Evolutionary conservation across 768 basidiomycete species (phyloP), one percentile per base, ranked within the genome.

Genomic region (Cubamyces lactineus): DNA sequence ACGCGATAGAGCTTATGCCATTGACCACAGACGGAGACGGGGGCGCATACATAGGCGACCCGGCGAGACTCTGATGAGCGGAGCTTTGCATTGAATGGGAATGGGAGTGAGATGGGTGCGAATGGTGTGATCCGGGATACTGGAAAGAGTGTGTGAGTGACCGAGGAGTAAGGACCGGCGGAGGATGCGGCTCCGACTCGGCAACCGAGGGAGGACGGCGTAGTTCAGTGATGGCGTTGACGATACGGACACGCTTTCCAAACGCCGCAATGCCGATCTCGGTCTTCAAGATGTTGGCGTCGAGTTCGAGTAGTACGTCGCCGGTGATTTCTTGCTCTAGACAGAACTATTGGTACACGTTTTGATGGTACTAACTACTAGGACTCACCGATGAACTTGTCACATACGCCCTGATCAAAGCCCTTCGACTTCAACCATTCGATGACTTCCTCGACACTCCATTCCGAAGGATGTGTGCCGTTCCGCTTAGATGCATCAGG

Each of bases 311-410:
- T 7, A 99, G 84, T 34, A 98, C 92, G 68, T 99, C 97, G 19
- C 97, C 97, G 0, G 95, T 92, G 56, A 99, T 98, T 78, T 99
- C 97, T 86, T 99, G 95, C 77, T 98, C 96, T 95, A 72, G 43
- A 62, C 26, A 2, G 52, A 30, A 8, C 61, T 65, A 28, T 64
- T 47, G 54, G n/a, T 13, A 51, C 23, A 46, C 2, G 57, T 39
- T 9, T 19, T 30, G 30, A n/a, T 5, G 5, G 21, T 12, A 23
- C 21, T 11, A 19, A 60, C 38, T 38, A 12, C 5, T 24, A n/a
- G 24, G 26, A 78, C 85, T 63, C 67, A 93, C 94, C 94, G 43
- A 82, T 86, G 71, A 99, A 98, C 72, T 92, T 96, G 58, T 86
- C 84, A 67, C 89, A 89, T 3, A 95, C 87, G 48, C 84, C 82